These are phyloP conservation scores for Xylariaceae sp. DNA, from an alignment of 2,329 filamentous ascomycete species.

Conservation along the genomic window DNA sequence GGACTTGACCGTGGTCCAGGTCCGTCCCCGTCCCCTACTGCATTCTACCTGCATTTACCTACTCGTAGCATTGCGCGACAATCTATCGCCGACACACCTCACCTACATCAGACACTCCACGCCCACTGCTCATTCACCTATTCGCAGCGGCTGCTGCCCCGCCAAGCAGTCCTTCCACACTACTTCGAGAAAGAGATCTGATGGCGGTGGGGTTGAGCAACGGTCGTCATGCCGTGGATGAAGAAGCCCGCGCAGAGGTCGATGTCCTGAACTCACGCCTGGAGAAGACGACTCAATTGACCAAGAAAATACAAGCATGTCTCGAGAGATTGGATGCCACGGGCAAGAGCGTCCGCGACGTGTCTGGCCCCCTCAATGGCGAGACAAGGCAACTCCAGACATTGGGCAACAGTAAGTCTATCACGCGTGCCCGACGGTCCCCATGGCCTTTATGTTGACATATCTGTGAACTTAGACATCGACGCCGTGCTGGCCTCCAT, in stretches of 20 bases:
- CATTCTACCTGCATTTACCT: too few relatives aligned
- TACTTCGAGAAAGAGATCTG: too few relatives aligned
- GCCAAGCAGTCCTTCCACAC: too few relatives aligned
- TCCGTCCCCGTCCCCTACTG: too few relatives aligned
- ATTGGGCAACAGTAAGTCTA: slow-evolving; percentile 63
- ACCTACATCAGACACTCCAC: too few relatives aligned
- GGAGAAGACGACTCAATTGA: slow-evolving; percentile 87
- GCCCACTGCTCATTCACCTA: too few relatives aligned
- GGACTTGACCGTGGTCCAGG: too few relatives aligned
- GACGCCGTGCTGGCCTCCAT: slow-evolving; percentile 81
- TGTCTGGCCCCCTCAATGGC: slow-evolving; percentile 84
- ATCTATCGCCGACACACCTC: too few relatives aligned
- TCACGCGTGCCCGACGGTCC: slow-evolving; percentile 5
- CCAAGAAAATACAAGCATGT: slow-evolving; percentile 90
- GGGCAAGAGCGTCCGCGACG: slow-evolving; percentile 84
- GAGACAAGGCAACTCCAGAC: slow-evolving; percentile 86
- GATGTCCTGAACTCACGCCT: slow-evolving; percentile 66
- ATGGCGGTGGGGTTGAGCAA: slow-evolving; percentile 47
- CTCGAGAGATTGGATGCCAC: slow-evolving; percentile 77
- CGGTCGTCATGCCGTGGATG: slow-evolving; percentile 48
- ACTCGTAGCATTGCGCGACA: too few relatives aligned
- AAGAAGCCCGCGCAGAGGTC: slow-evolving; percentile 62
- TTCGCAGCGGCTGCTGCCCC: too few relatives aligned
- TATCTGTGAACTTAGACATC: slow-evolving; percentile 72
- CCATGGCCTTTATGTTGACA: too few relatives aligned